Evolutionary conservation across 768 basidiomycete genomes (phyloP).

Genomic region (Kwoniella botswanensis): DNA sequence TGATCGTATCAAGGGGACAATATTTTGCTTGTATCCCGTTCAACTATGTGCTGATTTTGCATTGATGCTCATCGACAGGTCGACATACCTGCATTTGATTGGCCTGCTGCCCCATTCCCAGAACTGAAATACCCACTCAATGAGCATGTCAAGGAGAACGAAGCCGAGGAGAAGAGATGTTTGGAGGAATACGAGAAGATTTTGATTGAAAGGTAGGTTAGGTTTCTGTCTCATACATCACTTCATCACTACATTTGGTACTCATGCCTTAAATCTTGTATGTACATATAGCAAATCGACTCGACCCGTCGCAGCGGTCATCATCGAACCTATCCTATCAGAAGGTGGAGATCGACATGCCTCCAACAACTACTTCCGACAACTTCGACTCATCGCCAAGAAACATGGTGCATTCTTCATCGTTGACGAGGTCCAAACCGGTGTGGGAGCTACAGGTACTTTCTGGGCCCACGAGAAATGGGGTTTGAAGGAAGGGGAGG

Average conservation of each 20-base stretch:
- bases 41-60: not conserved
- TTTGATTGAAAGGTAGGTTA: slow-evolving; percentile 47
- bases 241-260: not conserved
- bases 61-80: slow-evolving; percentile 30
- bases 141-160: slow-evolving; percentile 58
- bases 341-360: slow-evolving; percentile 62
- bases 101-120: slow-evolving; percentile 60
- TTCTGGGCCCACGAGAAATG: slow-evolving; percentile 63
- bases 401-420: slow-evolving; percentile 60
- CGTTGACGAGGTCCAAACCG: slow-evolving; percentile 61
- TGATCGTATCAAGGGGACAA: not conserved
- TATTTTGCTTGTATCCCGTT: not conserved
- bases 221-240: slow-evolving; percentile 13
- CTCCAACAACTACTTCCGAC: slow-evolving; percentile 58
- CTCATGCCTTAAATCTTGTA: not conserved
- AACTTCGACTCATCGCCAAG: slow-evolving; percentile 56
- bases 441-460: slow-evolving; percentile 60
- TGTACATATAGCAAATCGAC: slow-evolving; percentile 44
- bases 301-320: slow-evolving; percentile 60
- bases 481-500: slow-evolving; percentile 47
- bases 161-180: slow-evolving; percentile 55
- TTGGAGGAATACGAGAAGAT: slow-evolving; percentile 55
- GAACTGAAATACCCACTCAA: slow-evolving; percentile 59
- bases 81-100: slow-evolving; percentile 61
- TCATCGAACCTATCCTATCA: slow-evolving; percentile 61